Evolutionary conservation across 176 grass and related monocot genomes (phyloP).

Genomic region (Bonia amplexicaulis): DNA sequence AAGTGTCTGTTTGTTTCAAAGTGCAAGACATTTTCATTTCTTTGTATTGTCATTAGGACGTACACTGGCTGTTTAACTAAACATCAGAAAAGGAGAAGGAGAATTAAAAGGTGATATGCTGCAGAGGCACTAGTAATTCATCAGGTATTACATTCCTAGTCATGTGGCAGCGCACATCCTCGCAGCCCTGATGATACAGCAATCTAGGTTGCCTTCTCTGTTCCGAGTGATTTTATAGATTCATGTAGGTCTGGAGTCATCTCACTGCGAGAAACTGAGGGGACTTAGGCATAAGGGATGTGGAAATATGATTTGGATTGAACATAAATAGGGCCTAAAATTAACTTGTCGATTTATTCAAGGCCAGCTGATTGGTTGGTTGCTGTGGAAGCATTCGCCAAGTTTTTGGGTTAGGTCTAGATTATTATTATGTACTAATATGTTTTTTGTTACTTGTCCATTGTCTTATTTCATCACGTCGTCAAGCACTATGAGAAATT

Average conservation of each 20-base stretch:
- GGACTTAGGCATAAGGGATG: neutral
- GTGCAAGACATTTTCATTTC: neutral
- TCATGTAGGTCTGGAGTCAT: neutral
- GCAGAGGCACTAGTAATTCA: neutral
- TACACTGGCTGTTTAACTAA: neutral
- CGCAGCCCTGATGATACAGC: neutral
- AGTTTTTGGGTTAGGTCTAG: neutral
- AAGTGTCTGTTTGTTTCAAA: neutral
- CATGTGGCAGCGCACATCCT: neutral
- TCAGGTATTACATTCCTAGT: neutral
- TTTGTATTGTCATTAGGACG: neutral
- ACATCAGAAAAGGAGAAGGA: neutral
- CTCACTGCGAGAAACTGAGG: neutral
- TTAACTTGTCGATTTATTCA: constrained; percentile 23
- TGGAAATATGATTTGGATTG: neutral
- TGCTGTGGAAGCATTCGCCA: neutral
- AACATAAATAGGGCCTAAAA: constrained; percentile 1
- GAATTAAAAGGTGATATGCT: neutral
- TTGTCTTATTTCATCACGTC: neutral
- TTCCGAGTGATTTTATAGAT: neutral
- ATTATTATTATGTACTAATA: neutral
- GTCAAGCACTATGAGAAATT: neutral
- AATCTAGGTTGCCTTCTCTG: neutral
- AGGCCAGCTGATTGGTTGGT: constrained; percentile 11
- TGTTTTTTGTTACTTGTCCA: neutral